These are phyloP conservation scores for Isabelozyma gotoi DNA, from an alignment of 805 yeast genomes.

Conservation along the genomic window DNA sequence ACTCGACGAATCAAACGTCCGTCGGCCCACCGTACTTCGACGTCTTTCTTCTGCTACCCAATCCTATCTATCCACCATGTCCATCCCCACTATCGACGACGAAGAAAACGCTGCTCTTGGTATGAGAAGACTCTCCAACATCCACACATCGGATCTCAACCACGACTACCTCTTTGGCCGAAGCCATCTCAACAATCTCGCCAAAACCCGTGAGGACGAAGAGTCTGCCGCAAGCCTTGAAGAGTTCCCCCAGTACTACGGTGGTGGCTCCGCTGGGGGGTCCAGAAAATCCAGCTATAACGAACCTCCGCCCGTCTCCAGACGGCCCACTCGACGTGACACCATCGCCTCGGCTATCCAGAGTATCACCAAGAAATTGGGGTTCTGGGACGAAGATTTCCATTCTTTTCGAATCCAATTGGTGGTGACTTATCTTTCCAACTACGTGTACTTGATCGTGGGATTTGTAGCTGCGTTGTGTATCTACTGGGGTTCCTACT, in stretches of 20 bases:
- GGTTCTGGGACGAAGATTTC: conserved; percentile 29
- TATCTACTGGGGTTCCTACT: conserved; percentile 35
- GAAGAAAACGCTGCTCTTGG: neutral
- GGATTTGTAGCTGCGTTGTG: conserved; percentile 24
- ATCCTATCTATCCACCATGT: neutral
- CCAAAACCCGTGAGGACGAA: conserved; percentile 1
- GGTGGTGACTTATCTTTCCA: conserved; percentile 17
- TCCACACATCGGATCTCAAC: neutral
- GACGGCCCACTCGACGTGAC: conserved; percentile 11
- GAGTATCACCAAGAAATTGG: conserved; percentile 17
- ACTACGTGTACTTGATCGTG: conserved; percentile 19
- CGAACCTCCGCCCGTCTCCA: neutral
- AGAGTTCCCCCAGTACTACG: conserved; percentile 9
- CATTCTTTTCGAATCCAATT: conserved; percentile 20
- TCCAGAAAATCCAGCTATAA: neutral
- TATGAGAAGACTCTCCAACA: neutral
- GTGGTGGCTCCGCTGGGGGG: conserved; percentile 4
- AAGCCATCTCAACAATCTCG: conserved; percentile 4
- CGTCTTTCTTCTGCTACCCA: conserved; percentile 13
- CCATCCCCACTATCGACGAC: neutral
- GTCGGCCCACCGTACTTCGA: conserved; percentile 7
- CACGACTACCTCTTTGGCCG: conserved; percentile 10
- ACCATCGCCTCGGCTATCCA: conserved; percentile 22
- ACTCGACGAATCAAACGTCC: conserved; percentile 5
- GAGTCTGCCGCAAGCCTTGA: neutral